Percentiles rank a stretch among this genome's conserved stretches.
Conservation (phyloP, 176 grass and related monocot genomes). For the Themeda triandra region DNA sequence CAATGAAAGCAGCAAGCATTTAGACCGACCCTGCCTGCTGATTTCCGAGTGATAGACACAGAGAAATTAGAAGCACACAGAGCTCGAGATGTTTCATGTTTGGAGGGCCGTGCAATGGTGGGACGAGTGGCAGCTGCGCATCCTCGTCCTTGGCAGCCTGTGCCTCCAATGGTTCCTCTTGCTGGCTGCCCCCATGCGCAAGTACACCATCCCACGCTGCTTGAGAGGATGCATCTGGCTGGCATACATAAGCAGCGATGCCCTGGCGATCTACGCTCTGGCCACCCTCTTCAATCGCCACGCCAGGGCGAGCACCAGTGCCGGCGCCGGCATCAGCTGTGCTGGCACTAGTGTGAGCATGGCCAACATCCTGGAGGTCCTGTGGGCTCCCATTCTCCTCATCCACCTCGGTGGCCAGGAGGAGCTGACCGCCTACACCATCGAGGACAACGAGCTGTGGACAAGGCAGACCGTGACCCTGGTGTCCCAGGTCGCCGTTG, state of each 20-base stretch:
- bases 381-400: background rate
- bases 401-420: constrained; percentile 13
- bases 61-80: too few relatives aligned
- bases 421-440: background rate
- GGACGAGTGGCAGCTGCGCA: constrained; percentile 13
- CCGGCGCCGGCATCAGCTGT: too few relatives aligned
- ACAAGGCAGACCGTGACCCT: background rate
- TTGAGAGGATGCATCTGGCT: background rate
- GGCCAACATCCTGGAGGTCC: background rate
- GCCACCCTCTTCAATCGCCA: constrained; percentile 35
- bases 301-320: background rate
- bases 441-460: constrained; percentile 33
- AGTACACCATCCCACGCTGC: too few relatives aligned
- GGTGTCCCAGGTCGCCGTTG: constrained; percentile 5
- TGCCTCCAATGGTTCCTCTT: background rate
- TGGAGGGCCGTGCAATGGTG: background rate
- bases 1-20: too few relatives aligned
- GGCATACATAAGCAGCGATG: background rate
- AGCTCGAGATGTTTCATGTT: too few relatives aligned
- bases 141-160: constrained; percentile 8
- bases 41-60: too few relatives aligned
- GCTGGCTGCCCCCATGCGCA: background rate
- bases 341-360: background rate
- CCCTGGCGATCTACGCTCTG: constrained; percentile 12
- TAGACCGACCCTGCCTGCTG: too few relatives aligned